Base-by-base conservation (phyloP, 805 yeast genomes). In the Yamadazyma endophytica region DNA sequence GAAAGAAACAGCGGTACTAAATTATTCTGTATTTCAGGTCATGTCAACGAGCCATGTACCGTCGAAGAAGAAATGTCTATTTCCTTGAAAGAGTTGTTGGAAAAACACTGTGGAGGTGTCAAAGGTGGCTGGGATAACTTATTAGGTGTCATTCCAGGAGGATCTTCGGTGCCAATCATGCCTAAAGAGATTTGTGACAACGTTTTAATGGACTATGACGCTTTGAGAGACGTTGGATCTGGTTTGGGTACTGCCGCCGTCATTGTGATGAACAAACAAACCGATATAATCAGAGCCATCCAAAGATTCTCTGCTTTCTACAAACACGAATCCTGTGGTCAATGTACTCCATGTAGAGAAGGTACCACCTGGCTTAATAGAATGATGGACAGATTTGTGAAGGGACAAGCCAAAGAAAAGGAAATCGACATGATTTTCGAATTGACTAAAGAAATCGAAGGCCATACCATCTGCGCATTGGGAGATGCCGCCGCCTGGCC, bases 401-500 rank as follows among this genome's bases (percentile, higher is more conserved):
- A 62, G 37, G 95, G 95, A 30, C 92, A 84, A 66, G 95, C 92
- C 28, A 70, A 73, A 39, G 79, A 73, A 51, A 75, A 75, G 44
- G 95, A 86, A 60, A 86, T 86, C 49, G 95, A 86, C 53, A 77
- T 77, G 84, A 77, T 87, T 37, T 71, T 75, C 49, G 95, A 86
- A 64, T 76, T 86, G 49, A 79, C 89, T 39, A 82, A 84, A 66
- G 87, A 84, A 58, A 77, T 85, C 47, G 95, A 86, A 63, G 95
- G 94, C 29, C 95, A 86, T 63, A 84, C 95, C 31, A 85, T 85
- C 51, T 85, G 95, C 67, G 95, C 94, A 19, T 70, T 85, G 52
- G 95, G 95, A 37, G 95, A 85, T 54, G 95, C 95, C 20, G 87
- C 94, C 36, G 88, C 92, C 18, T 85, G 95, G 95, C 95, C 95